Conservation (phyloP, 2,329 filamentous ascomycete genomes). For the Emergomyces orientalis region DNA sequence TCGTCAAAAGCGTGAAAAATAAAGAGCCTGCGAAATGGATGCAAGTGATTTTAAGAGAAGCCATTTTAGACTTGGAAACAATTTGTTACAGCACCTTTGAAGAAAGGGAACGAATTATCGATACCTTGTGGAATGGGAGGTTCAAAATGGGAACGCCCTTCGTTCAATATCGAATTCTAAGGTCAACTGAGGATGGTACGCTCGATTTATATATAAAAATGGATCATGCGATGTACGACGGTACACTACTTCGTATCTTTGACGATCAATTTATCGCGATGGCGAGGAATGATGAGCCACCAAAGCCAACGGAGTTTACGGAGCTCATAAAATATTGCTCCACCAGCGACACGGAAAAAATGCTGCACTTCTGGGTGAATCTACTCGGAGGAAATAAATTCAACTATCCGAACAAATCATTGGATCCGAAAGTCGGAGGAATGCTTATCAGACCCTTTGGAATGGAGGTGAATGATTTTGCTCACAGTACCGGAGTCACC, state of each 20-base stretch:
- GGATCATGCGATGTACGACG: constrained; percentile 84
- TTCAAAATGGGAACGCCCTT: constrained; percentile 29
- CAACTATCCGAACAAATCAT: constrained; percentile 7
- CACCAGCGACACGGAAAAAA: neutral
- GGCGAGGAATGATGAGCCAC: constrained; percentile 12
- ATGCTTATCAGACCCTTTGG: constrained; percentile 10
- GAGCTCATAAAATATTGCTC: neutral
- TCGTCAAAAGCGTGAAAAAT: constrained; percentile 44
- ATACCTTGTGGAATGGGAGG: constrained; percentile 19
- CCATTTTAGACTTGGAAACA: constrained; percentile 12
- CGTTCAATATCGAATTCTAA: constrained; percentile 27
- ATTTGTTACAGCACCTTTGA: constrained; percentile 17
- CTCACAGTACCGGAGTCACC: constrained; percentile 22
- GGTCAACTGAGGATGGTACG: constrained; percentile 16
- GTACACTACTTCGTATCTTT: constrained; percentile 31
- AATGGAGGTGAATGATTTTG: constrained; percentile 17
- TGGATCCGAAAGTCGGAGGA: constrained; percentile 12
- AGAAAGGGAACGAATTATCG: constrained; percentile 18
- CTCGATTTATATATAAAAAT: constrained; percentile 32
- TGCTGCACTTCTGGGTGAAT: constrained; percentile 16
- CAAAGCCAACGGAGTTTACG: constrained; percentile 22
- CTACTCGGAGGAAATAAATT: constrained; percentile 16
- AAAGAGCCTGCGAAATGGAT: constrained; percentile 45
- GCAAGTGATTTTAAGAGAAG: constrained; percentile 54
- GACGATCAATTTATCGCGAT: constrained; percentile 27